Percentiles rank a stretch among this genome's conserved stretches.
phyloP scores from a whole-genome alignment of 1,139 yeast species.

The Trichomonascaceae sp. region DNA sequence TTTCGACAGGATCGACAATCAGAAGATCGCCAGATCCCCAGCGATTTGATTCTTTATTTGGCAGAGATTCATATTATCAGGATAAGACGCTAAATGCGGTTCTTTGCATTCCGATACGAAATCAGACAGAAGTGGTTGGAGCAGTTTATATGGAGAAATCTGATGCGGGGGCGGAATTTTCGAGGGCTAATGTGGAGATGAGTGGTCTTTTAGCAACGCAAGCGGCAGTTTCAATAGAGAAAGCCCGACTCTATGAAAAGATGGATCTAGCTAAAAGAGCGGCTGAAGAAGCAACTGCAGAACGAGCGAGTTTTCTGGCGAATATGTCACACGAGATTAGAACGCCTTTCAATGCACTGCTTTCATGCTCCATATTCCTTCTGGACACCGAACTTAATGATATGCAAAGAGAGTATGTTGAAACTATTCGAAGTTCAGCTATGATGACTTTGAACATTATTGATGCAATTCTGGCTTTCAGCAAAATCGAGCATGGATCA shows the following conservation, averaged over 20 bases:
- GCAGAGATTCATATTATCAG: slow-evolving; percentile 25
- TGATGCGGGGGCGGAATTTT: slow-evolving; percentile 28
- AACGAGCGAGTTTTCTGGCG: slow-evolving; percentile 85
- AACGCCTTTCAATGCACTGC: slow-evolving; percentile 72
- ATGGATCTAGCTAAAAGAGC: slow-evolving; percentile 69
- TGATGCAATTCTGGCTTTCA: slow-evolving; percentile 75
- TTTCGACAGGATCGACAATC: slow-evolving; percentile 38
- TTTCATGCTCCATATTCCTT: slow-evolving; percentile 61
- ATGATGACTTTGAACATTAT: slow-evolving; percentile 71
- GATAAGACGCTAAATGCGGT: slow-evolving; percentile 36
- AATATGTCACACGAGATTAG: slow-evolving; percentile 89
- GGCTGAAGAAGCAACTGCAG: slow-evolving; percentile 88
- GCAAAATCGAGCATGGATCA: slow-evolving; percentile 78
- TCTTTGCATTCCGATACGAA: slow-evolving; percentile 46
- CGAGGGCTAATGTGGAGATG: slow-evolving; percentile 37
- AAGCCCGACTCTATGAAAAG: slow-evolving; percentile 43
- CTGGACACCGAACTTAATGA: slow-evolving; percentile 72
- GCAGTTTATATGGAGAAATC: slow-evolving; percentile 45
- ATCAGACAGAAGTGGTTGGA: slow-evolving; percentile 41
- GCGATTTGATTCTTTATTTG: slow-evolving; percentile 35
- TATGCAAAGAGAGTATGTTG: slow-evolving; percentile 75
- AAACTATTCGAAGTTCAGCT: slow-evolving; percentile 72
- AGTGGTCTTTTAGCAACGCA: slow-evolving; percentile 47
- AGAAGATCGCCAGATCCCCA: slow-evolving; percentile 37
- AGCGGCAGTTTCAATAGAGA: slow-evolving; percentile 49